A percentile compares a stretch with the other conserved stretches of the same genome.
phyloP scores from a whole-genome alignment of 495 filamentous ascomycete species.

The Jackrogersella minutella region DNA sequence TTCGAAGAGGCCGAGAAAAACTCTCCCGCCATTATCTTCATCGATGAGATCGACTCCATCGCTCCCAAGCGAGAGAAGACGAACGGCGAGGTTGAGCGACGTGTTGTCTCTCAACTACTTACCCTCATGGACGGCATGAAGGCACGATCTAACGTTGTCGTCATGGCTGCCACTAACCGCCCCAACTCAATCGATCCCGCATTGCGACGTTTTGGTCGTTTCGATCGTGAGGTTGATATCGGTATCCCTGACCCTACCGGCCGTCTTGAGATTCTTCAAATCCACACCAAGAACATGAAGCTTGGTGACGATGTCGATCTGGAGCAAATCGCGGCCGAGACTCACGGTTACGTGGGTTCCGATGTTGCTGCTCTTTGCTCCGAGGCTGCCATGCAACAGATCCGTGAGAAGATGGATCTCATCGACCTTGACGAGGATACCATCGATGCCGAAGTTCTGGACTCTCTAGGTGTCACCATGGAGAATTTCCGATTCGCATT shows the following conservation, averaged over 20 bases:
- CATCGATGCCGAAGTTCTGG: constrained; percentile 97
- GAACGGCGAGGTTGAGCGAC: constrained; percentile 97
- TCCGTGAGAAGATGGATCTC: constrained; percentile 99
- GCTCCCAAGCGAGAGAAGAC: constrained; percentile 99
- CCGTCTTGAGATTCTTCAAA: constrained; percentile 97
- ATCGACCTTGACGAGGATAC: constrained; percentile 99
- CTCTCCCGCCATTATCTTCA: constrained; percentile 98
- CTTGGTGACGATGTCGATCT: constrained; percentile 96
- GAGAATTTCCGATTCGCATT: constrained; percentile 99
- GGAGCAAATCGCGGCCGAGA: constrained; percentile 95
- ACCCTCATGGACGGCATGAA: constrained; percentile 99
- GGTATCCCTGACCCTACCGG: constrained; percentile 98
- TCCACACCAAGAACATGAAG: constrained; percentile 99
- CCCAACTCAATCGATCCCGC: constrained; percentile 98
- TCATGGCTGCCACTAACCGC: constrained; percentile 98
- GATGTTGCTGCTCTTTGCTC: constrained; percentile 99
- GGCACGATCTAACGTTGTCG: constrained; percentile 95
- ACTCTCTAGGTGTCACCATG: constrained; percentile 98
- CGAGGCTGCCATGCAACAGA: constrained; percentile 99
- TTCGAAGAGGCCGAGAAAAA: constrained; percentile 99
- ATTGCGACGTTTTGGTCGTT: constrained; percentile 95
- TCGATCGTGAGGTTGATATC: constrained; percentile 98
- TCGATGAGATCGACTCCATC: constrained; percentile 98
- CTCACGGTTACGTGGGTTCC: constrained; percentile 98
- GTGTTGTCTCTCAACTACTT: constrained; percentile 96